Evolutionary conservation across 176 grass and related monocot species (phyloP), one percentile per base, ranked within the genome.

Genomic region (Luzula sylvatica): DNA sequence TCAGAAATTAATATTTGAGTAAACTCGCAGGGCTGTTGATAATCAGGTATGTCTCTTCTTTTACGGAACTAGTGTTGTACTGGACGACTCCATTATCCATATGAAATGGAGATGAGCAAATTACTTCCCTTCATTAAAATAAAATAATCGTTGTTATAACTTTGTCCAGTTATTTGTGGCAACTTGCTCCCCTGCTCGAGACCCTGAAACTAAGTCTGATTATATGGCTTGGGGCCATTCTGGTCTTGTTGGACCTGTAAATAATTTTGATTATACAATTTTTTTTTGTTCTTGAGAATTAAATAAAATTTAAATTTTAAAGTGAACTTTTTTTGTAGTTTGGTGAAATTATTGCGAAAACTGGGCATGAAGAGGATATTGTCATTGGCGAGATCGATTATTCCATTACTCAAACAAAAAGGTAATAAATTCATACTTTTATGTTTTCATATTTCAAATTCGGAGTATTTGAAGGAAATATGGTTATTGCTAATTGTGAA

Each of bases 191-290:
- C 74, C 66, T 3, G 66, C 78, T 0, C 53, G 70, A 38, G 66
- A 88, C 50, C 66, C 74, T 14, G 52, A 65, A 29, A 13, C 45
- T 1, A 61, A 47, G 23, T 72, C 56, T 3, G 78, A 79, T 4
- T 83, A 75, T 65, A 65, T 72, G 64, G 68, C 42, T 20, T 88
- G 75, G 84, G 78, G 84, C 4, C 56, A 88, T 46, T 88, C 75
- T 23, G 75, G 74, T 49, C 74, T 88, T 69, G 66, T 76, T 5
- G 75, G 75, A 65, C 75, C 84, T 15, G 74, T 75, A 79, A 65
- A 28, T 72, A 7, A 20, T 26, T 24, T 51, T 24, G n/a, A 50
- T 26, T 35, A 35, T 2, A 35, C 30, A 35, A 35, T 7, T 7
- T 35, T 35, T 7, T n/a, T n/a, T n/a, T n/a, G n/a, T n/a, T n/a